These are phyloP conservation scores for Penicillium taxi DNA, from an alignment of 495 filamentous ascomycete species.

Conservation along the genomic window DNA sequence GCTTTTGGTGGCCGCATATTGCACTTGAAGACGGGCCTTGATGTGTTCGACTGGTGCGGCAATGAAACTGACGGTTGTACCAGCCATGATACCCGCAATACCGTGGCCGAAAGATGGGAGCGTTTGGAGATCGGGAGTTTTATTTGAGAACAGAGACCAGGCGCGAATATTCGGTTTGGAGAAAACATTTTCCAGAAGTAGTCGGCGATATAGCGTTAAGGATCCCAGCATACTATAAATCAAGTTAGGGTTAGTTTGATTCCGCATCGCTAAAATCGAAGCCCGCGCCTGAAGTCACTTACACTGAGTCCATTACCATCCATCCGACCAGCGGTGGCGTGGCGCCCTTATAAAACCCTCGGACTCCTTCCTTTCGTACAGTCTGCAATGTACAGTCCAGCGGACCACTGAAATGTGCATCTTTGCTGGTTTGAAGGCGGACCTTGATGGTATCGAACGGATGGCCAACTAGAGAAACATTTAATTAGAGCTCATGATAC, in stretches of 20 bases:
- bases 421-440: slow-evolving; percentile 78
- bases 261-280: not conserved
- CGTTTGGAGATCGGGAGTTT: slow-evolving; percentile 29
- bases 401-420: slow-evolving; percentile 72
- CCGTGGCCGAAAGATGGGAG: slow-evolving; percentile 76
- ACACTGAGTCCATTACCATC: slow-evolving; percentile 96
- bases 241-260: not conserved
- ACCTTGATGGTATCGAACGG: slow-evolving; percentile 97
- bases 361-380: slow-evolving; percentile 67
- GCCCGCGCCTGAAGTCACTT: slow-evolving; percentile 8
- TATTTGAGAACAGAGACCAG: slow-evolving; percentile 26
- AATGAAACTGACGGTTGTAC: slow-evolving; percentile 83
- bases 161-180: slow-evolving; percentile 42
- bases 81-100: slow-evolving; percentile 78
- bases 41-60: slow-evolving; percentile 93
- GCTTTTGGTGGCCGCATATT: slow-evolving; percentile 70
- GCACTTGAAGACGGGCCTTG: slow-evolving; percentile 88
- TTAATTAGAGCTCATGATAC: not conserved
- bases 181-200: slow-evolving; percentile 75
- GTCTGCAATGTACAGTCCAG: slow-evolving; percentile 80
- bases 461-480: slow-evolving; percentile 48
- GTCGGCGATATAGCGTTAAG: slow-evolving; percentile 75
- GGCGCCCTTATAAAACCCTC: slow-evolving; percentile 80
- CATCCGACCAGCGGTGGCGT: slow-evolving; percentile 87
- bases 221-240: slow-evolving; percentile 72